Evolutionary conservation across 805 yeast genomes (phyloP).

Genomic region (Peterozyma xylosa): DNA sequence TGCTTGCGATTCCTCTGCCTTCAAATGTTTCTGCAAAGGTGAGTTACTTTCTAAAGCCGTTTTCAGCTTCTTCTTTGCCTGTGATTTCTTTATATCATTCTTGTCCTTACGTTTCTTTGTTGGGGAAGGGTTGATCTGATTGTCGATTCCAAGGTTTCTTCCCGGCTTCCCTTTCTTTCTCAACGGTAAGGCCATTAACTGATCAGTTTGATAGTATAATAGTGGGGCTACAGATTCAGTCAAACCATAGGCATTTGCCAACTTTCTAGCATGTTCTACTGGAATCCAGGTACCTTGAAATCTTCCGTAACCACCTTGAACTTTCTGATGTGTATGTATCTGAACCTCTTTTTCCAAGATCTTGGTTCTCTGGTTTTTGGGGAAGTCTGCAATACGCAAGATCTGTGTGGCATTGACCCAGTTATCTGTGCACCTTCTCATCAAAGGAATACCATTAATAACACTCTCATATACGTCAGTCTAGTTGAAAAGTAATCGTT

Average conservation of each 20-base stretch:
- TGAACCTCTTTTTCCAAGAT: conserved; percentile 71
- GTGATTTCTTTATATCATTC: conserved; percentile 6
- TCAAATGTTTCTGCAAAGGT: conserved; percentile 9
- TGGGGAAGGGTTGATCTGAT: conserved; percentile 25
- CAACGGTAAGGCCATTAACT: conserved; percentile 31
- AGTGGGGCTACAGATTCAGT: conserved; percentile 45
- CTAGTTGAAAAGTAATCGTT: conserved; percentile 4
- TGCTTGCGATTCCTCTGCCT: conserved; percentile 15
- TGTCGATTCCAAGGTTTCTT: conserved; percentile 18
- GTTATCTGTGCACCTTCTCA: conserved; percentile 86
- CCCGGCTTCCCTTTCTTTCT: conserved; percentile 28
- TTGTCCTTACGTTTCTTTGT: conserved; percentile 8
- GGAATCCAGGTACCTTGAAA: conserved; percentile 90
- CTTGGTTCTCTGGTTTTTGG: conserved; percentile 73
- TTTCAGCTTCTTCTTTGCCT: conserved; percentile 3
- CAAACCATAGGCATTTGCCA: conserved; percentile 46
- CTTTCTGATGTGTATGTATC: conserved; percentile 57
- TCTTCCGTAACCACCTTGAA: conserved; percentile 81
- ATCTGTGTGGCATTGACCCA: conserved; percentile 92
- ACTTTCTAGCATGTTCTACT: conserved; percentile 49
- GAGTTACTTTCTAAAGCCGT: conserved; percentile 9
- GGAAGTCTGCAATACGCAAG: conserved; percentile 67
- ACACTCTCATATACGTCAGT: conserved; percentile 55
- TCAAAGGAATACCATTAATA: conserved; percentile 65
- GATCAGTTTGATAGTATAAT: conserved; percentile 42